phyloP scores from a whole-genome alignment of 805 yeast species.

The Cyberlindnera xishuangbannaensis region DNA sequence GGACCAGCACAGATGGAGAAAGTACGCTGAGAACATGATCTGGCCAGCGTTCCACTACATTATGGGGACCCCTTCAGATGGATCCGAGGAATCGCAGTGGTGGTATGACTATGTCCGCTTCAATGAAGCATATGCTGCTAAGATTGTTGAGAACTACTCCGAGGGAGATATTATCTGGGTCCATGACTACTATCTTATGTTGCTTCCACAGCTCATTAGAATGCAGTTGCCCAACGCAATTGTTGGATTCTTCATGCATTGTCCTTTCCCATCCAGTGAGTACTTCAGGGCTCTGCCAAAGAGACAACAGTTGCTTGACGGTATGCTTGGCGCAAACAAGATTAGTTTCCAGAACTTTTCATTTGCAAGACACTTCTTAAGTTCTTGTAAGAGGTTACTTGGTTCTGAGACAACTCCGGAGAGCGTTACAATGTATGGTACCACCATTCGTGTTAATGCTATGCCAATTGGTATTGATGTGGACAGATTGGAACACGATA shows the following conservation, averaged over 20 bases:
- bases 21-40: conserved; percentile 79
- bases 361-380: conserved; percentile 85
- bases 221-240: conserved; percentile 72
- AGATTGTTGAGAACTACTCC: conserved; percentile 61
- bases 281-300: conserved; percentile 86
- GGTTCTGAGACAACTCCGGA: conserved; percentile 56
- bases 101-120: conserved; percentile 83
- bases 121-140: conserved; percentile 85
- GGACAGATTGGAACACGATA: conserved; percentile 55
- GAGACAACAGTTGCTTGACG: conserved; percentile 77
- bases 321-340: conserved; percentile 84
- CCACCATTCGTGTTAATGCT: conserved; percentile 64
- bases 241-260: conserved; percentile 88
- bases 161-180: conserved; percentile 94
- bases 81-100: conserved; percentile 70
- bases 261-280: conserved; percentile 95
- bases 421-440: conserved; percentile 68
- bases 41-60: conserved; percentile 97
- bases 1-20: conserved; percentile 80
- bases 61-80: conserved; percentile 67
- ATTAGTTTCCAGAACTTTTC: conserved; percentile 83
- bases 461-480: conserved; percentile 90
- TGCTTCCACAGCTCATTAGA: conserved; percentile 81
- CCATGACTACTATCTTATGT: conserved; percentile 87
- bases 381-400: conserved; percentile 81